Conservation (phyloP, 495 filamentous ascomycete genomes). For the Xylaria sp. region DNA sequence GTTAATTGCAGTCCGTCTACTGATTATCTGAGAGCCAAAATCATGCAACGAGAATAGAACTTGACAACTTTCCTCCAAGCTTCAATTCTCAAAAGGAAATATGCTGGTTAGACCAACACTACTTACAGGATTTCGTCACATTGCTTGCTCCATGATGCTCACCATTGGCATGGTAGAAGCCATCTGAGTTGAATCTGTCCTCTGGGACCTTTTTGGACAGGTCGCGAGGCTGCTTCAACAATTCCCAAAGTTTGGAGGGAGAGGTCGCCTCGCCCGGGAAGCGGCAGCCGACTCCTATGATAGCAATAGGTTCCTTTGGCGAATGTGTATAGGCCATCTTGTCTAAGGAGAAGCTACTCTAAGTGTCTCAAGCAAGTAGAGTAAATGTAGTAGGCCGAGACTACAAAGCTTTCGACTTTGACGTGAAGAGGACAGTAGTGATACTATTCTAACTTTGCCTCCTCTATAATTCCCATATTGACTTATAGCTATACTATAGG, state of each 20-base stretch:
- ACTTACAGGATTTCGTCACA: neutral
- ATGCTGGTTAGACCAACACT: neutral
- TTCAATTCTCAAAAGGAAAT: too few relatives aligned
- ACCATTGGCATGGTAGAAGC: neutral
- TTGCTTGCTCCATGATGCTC: neutral
- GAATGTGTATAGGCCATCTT: neutral
- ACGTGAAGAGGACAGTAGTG: neutral
- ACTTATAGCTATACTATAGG: neutral
- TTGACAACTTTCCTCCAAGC: neutral
- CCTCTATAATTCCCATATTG: neutral
- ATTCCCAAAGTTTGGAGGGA: neutral
- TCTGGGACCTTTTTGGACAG: neutral
- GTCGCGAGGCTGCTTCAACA: neutral
- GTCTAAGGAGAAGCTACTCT: neutral
- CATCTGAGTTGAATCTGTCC: neutral
- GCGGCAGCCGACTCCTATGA: neutral
- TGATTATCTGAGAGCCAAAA: neutral
- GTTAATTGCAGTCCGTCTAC: neutral
- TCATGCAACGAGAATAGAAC: neutral
- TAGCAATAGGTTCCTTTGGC: neutral
- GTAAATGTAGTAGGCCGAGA: neutral
- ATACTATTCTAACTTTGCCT: neutral
- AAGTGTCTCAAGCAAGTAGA: neutral
- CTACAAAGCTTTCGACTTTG: neutral
- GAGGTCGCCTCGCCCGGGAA: neutral